phyloP scores from a whole-genome alignment of 495 filamentous ascomycete genomes.

The Penicilliopsis zonata region DNA sequence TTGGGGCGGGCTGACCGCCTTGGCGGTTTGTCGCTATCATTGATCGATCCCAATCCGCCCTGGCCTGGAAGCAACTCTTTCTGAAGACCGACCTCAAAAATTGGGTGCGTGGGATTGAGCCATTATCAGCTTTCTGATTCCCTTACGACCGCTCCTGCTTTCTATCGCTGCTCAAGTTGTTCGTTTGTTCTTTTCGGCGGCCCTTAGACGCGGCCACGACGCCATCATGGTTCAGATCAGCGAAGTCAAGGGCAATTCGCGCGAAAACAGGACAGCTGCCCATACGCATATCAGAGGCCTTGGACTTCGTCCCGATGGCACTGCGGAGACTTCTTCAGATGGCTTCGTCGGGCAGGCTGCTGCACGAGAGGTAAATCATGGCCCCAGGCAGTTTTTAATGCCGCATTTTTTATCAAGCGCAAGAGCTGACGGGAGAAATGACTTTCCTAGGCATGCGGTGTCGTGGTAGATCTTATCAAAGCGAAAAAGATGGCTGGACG shows the following conservation, averaged over 20 bases:
- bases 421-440: conserved; percentile 6
- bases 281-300: conserved; percentile 96
- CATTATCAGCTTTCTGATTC: too few species aligned
- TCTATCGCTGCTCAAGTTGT: neutral
- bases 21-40: conserved; percentile 14
- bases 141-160: conserved; percentile 1
- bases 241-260: conserved; percentile 89
- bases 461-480: conserved; percentile 89
- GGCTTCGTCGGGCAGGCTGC: conserved; percentile 83
- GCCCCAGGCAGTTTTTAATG: conserved; percentile 1
- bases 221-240: conserved; percentile 79
- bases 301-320: conserved; percentile 71
- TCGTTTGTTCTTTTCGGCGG: conserved; percentile 5
- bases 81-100: too few species aligned
- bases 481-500: conserved; percentile 95
- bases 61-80: too few species aligned
- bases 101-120: too few species aligned
- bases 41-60: conserved; percentile 22
- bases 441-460: conserved; percentile 64
- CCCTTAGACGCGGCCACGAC: conserved; percentile 14
- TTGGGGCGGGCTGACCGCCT: conserved; percentile 31
- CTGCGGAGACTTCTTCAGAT: conserved; percentile 59
- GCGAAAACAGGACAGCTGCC: conserved; percentile 89
- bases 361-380: conserved; percentile 62
- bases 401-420: neutral